Percentiles rank a stretch among this genome's conserved stretches.
phyloP scores from a whole-genome alignment of 805 yeast species.

The Tetrapisispora phaffii region DNA sequence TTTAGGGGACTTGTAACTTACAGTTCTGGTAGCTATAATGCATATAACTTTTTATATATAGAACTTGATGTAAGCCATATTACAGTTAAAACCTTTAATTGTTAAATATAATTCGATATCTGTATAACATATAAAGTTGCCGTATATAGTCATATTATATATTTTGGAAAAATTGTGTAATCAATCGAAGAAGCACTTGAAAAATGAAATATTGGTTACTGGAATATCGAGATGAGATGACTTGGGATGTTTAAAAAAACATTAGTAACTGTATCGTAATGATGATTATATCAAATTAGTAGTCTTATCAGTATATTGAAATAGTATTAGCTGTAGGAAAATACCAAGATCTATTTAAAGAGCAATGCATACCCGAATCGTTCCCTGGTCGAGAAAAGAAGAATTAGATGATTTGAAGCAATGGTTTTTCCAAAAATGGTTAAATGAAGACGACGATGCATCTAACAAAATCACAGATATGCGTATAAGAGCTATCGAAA shows the following conservation, averaged over 20 bases:
- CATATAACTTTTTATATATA: no score
- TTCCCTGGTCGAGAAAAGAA: slow-evolving; percentile 30
- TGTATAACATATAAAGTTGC: no score
- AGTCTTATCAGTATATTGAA: background rate
- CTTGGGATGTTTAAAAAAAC: background rate
- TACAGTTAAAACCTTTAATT: no score
- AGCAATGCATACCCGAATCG: slow-evolving; percentile 23
- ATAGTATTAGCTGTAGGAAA: no score
- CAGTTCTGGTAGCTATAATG: no score
- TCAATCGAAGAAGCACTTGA: background rate
- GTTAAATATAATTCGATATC: no score
- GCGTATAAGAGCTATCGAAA: slow-evolving; percentile 39
- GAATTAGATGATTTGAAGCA: slow-evolving; percentile 40
- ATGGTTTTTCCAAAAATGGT: slow-evolving; percentile 42
- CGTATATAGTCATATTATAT: background rate
- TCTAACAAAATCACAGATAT: slow-evolving; percentile 3
- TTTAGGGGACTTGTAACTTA: no score
- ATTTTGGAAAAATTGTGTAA: no score
- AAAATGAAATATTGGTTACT: background rate
- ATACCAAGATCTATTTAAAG: no score
- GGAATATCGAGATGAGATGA: background rate
- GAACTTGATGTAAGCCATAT: no score
- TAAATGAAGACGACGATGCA: slow-evolving; percentile 2
- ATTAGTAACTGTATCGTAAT: background rate
- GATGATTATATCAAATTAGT: no score